Conservation (phyloP, 805 yeast species). For the Wickerhamiella vanderwaltii region DNA sequence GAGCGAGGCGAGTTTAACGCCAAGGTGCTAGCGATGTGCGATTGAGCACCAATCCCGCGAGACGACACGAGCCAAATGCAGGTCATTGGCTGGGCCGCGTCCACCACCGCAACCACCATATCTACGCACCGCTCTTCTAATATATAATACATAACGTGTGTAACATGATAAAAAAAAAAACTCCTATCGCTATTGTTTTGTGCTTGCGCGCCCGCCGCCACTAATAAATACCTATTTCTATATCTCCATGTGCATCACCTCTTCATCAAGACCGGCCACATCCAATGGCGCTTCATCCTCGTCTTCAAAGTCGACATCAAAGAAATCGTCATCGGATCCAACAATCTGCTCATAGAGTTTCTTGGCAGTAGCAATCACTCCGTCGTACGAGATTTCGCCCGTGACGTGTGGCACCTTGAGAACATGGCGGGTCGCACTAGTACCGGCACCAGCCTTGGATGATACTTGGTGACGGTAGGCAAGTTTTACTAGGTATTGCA, state of each 20-base stretch:
- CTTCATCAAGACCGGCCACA: constrained; percentile 23
- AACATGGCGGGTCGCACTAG: constrained; percentile 20
- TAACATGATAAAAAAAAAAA: no score
- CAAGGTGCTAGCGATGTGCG: neutral
- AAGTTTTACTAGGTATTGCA: constrained; percentile 49
- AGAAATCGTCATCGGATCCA: constrained; percentile 91
- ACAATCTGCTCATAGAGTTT: constrained; percentile 64
- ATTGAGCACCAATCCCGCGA: neutral
- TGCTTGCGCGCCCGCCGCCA: no score
- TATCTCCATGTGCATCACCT: constrained; percentile 24
- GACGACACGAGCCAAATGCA: neutral
- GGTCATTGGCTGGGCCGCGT: no score
- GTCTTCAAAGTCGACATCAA: constrained; percentile 92
- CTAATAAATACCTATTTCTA: constrained; percentile 12
- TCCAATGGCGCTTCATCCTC: constrained; percentile 51
- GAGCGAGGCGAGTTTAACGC: constrained; percentile 1
- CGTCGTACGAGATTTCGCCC: constrained; percentile 82
- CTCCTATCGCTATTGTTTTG: no score
- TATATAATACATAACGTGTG: no score
- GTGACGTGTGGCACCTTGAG: constrained; percentile 52
- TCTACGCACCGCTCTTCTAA: no score
- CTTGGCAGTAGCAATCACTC: constrained; percentile 71
- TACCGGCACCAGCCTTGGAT: constrained; percentile 13
- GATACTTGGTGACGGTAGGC: constrained; percentile 41
- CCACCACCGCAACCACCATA: no score